These are phyloP conservation scores for Pestalotiopsis sp. DNA, from an alignment of 2,329 filamentous ascomycete species.

Conservation along the genomic window DNA sequence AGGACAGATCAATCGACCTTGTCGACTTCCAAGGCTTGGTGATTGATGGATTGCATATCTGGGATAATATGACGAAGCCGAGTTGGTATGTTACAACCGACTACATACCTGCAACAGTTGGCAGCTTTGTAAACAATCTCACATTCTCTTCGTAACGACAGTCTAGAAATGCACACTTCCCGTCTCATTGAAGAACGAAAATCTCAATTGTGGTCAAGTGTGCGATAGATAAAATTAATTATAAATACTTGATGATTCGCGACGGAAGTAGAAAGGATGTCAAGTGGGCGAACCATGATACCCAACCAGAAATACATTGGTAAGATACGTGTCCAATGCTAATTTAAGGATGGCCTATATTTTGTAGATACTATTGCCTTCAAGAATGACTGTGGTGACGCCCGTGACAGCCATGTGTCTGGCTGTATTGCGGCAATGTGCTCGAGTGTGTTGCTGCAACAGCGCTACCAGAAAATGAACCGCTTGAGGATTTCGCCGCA, in stretches of 20 bases:
- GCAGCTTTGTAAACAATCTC: not conserved
- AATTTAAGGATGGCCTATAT: too few relatives aligned
- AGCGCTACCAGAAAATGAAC: not conserved
- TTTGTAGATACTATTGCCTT: not conserved
- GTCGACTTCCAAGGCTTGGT: slow-evolving; percentile 28
- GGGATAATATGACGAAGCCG: slow-evolving; percentile 26
- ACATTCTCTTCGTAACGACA: not conserved
- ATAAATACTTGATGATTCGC: not conserved
- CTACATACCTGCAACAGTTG: not conserved
- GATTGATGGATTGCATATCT: slow-evolving; percentile 25
- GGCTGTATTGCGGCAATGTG: not conserved
- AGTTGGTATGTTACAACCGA: slow-evolving; percentile 4
- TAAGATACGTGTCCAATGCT: too few relatives aligned
- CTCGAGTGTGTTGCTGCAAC: not conserved
- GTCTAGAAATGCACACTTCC: not conserved
- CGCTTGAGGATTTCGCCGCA: not conserved
- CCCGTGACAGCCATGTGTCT: not conserved
- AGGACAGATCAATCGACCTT: slow-evolving; percentile 16
- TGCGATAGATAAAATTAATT: too few relatives aligned
- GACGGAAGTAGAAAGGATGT: not conserved
- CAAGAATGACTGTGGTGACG: not conserved
- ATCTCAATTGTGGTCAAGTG: not conserved
- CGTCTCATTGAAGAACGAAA: not conserved
- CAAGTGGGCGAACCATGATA: not conserved
- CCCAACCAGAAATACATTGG: too few relatives aligned